Base-by-base conservation (phyloP, 495 filamentous ascomycete species). In the Xylaria venustula region DNA sequence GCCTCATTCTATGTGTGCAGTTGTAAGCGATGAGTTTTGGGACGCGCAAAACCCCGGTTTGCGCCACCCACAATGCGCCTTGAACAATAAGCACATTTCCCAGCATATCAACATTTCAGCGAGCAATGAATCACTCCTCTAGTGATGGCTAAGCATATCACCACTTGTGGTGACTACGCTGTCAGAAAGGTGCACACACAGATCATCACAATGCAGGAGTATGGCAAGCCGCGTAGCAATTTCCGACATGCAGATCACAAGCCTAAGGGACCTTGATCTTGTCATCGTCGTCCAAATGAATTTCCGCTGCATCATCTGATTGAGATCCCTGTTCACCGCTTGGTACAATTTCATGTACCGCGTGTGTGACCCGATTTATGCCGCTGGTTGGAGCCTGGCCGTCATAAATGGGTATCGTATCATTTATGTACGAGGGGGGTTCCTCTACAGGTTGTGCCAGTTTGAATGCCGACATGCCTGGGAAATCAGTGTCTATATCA, bases 281-380 rank as follows among this genome's bases (percentile, higher is more conserved):
- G 47, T 73, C 66, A 15, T 69, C 68, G 28, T 75, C 75, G 32
- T 71, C 74, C 8, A 81, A 61, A 46, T 76, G 77, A 15, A 81
- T 81, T 64, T 81, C 79, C 7, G 76, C 70, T 5, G 79, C 79
- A 54, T 72, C 78, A 22, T 72, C 76, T 25, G 61, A 67, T 40
- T 71, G 68, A 23, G 66, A 59, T 41, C 64, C 72, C 7, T 58
- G 42, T 30, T 65, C 66, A 1, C 58, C 68, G 5, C 71, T 69
- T 0, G 78, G 72, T 4, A 67, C 65, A 28, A 75, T 69, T 48
- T 75, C 70, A 37, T 75, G 62, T 5, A 77, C 59, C 62, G 57
- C 49, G 68, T 72, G 67, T 76, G 77, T 75, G 5, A 66, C 51
- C 34, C 66, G 55, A 7, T 69, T 53, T 7, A 72, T 64, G 32